Base-by-base conservation (phyloP, 164 flowering plant genomes). In the Chloranthus sessilifolius region DNA sequence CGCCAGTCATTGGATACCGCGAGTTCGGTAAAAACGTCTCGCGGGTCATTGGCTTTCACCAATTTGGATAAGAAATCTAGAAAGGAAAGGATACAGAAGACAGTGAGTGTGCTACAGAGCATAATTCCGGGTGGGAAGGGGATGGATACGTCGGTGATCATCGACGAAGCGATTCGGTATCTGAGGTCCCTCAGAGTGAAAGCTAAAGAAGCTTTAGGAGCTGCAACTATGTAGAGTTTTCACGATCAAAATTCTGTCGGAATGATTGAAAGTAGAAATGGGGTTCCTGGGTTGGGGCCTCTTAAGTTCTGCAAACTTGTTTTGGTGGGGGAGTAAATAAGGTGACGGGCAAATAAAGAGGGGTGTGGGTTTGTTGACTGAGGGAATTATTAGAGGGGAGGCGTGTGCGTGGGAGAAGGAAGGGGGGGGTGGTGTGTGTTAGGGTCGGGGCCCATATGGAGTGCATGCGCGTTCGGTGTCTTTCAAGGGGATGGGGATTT, bases 91-190 rank as follows among this genome's bases (percentile, higher is more conserved):
- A 79, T 91, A 22, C 63, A 66, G 0, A 79, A 85, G 58, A 76
- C 88, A 0, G 68, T 88, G 36, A 65, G 66, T 47, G 44, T 77
- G 17, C 68, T 91, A 36, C 80, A 77, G 59, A 74, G 67, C 55
- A 73, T 91, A 41, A 59, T 91, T 43, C 98, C 98, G 3, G 75
- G 70, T 44, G 83, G 79, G 21, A 65, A 76, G 48, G 82, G 81
- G 5, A 78, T 76, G 56, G 82, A 80, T 53, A 67, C 86, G 0
- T 51, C 67, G 1, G 52, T 53, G 15, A 83, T 91, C 16, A 76
- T 91, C 21, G 96, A 91, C 27, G 88, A 88, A 66, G 83, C 98
- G 0, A 81, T 91, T 38, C 35, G 49, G 2, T 88, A 78, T 65
- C 68, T 91, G 59, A 74, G 53, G 47, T 73, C 80, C 16, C 30